Evolutionary conservation across 129 eudicot genomes (phyloP).

Genomic region (Flaveria trinervia): DNA sequence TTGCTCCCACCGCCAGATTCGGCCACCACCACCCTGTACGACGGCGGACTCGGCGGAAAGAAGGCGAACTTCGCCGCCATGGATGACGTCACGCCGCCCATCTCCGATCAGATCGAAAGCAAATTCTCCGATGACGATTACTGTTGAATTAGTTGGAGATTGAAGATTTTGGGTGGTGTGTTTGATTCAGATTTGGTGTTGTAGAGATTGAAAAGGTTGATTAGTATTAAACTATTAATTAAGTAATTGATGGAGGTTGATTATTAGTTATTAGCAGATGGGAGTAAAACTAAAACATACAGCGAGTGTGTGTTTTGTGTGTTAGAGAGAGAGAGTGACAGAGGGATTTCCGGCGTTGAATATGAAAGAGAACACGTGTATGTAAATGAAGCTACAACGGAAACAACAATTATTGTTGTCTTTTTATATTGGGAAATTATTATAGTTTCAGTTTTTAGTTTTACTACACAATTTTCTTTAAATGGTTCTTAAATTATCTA

Average conservation of each 20-base stretch:
- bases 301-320: conserved; percentile 30
- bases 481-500: no score
- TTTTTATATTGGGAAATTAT: no score
- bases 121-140: not conserved
- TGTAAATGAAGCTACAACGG: conserved; percentile 33
- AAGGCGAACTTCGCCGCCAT: conserved; percentile 93
- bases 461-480: no score
- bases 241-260: conserved; percentile 9
- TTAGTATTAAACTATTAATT: no score
- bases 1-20: conserved; percentile 41
- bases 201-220: no score
- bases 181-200: no score
- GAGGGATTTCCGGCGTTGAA: conserved; percentile 78
- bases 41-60: conserved; percentile 91
- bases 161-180: not conserved
- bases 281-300: not conserved
- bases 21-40: conserved; percentile 58
- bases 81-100: conserved; percentile 91
- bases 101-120: conserved; percentile 26
- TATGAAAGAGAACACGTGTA: conserved; percentile 64
- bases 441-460: no score
- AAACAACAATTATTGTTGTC: not conserved
- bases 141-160: not conserved
- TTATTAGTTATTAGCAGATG: conserved; percentile 1
- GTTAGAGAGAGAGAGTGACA: conserved; percentile 18